Percentiles rank a stretch among this genome's conserved stretches.
phyloP scores from a whole-genome alignment of 164 flowering plant species.

The Magnolia changhungtana region DNA sequence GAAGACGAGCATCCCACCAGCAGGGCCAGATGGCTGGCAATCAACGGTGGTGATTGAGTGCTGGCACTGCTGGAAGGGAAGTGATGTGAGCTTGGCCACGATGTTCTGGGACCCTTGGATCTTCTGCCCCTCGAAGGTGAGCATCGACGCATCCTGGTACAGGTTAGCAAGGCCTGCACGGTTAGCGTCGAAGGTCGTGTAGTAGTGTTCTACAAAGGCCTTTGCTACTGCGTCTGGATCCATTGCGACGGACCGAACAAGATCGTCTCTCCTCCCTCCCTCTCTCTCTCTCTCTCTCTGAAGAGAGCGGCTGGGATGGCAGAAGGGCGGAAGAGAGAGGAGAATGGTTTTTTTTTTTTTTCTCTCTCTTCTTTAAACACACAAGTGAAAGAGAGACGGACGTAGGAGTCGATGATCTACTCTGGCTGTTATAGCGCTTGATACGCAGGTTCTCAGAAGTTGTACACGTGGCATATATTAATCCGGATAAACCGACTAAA shows the following conservation, averaged over 20 bases:
- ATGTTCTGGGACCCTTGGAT: constrained; percentile 63
- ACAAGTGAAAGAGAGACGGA: not conserved
- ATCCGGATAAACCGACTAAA: no score
- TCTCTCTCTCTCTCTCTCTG: not conserved
- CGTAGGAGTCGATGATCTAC: not conserved
- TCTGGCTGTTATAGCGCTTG: not conserved
- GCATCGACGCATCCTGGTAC: constrained; percentile 77
- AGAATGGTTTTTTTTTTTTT: not conserved
- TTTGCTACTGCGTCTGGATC: constrained; percentile 75
- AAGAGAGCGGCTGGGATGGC: not conserved
- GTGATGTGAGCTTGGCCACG: constrained; percentile 59
- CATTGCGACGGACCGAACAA: constrained; percentile 29
- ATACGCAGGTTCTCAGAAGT: no score
- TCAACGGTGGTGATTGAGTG: constrained; percentile 80
- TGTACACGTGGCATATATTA: no score
- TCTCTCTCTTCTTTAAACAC: no score
- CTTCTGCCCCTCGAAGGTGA: constrained; percentile 87
- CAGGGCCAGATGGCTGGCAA: constrained; percentile 82
- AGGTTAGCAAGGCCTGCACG: constrained; percentile 49
- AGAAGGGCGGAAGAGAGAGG: not conserved
- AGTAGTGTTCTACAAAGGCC: constrained; percentile 92
- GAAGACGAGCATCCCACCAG: constrained; percentile 79
- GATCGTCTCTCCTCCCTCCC: no score
- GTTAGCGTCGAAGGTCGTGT: constrained; percentile 72
- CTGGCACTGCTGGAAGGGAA: constrained; percentile 83